A percentile compares a stretch with the other conserved stretches of the same genome.
Conservation (phyloP, 495 filamentous ascomycete genomes). For the Talaromyces ruber region DNA sequence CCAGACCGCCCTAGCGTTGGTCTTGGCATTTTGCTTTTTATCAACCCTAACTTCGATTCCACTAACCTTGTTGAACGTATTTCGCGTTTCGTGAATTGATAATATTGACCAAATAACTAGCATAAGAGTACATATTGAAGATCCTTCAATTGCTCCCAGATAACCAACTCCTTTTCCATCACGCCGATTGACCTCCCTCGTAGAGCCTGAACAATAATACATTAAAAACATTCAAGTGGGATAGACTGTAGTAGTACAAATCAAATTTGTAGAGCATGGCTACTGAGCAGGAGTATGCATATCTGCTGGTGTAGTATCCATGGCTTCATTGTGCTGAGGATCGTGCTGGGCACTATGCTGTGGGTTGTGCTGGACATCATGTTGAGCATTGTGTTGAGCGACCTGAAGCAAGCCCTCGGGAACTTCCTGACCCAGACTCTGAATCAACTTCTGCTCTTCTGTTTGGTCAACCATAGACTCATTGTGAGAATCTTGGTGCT, state of each 20-base stretch:
- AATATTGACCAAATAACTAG: background rate
- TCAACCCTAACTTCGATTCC: background rate
- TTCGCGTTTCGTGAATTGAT: background rate
- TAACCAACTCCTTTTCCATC: background rate
- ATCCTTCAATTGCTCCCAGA: background rate
- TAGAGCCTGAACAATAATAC: background rate
- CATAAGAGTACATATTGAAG: background rate
- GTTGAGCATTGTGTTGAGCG: slow-evolving; percentile 14
- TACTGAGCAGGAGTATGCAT: background rate
- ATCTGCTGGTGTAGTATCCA: slow-evolving; percentile 5
- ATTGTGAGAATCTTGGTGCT: slow-evolving; percentile 10
- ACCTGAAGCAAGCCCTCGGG: slow-evolving; percentile 35
- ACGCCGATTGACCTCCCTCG: background rate
- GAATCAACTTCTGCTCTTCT: slow-evolving; percentile 41
- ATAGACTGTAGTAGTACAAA: background rate
- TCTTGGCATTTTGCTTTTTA: background rate
- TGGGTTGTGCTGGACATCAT: background rate
- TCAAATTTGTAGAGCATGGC: background rate
- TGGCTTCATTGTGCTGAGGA: slow-evolving; percentile 18
- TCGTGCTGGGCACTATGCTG: background rate
- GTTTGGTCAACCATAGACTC: slow-evolving; percentile 30
- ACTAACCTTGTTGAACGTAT: background rate
- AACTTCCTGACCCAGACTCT: slow-evolving; percentile 40
- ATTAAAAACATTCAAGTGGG: background rate
- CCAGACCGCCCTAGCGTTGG: background rate